Conservation (phyloP, 1,284 basidiomycete species). For the Pseudozyma tsukubaensis region DNA sequence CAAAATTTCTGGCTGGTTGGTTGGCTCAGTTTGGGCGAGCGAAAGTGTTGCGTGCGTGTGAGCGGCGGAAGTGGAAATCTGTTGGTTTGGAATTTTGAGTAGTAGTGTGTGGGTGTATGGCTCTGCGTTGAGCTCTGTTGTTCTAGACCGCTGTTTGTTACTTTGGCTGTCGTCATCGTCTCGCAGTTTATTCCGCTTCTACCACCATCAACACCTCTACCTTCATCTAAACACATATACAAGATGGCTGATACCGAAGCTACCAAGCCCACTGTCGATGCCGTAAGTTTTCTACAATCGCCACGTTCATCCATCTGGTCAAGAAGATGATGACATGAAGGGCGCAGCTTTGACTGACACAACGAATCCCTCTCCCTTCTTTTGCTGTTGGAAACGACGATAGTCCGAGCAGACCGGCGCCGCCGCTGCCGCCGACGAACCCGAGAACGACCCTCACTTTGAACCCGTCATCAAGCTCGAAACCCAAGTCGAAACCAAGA, state of each 20-base stretch:
- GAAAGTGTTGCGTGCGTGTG: slow-evolving; percentile 5
- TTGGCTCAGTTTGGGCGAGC: not conserved
- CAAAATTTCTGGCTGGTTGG: too few relatives aligned
- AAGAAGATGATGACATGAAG: too few relatives aligned
- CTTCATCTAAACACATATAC: not conserved
- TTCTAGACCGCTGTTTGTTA: slow-evolving; percentile 6
- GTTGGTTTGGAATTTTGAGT: slow-evolving; percentile 26
- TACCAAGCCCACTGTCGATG: slow-evolving; percentile 52
- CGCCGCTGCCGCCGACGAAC: slow-evolving; percentile 73
- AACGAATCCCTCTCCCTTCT: not conserved
- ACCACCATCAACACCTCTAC: slow-evolving; percentile 16
- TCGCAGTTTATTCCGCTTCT: not conserved
- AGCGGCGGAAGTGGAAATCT: not conserved
- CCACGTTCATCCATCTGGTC: too few relatives aligned
- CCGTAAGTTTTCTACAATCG: slow-evolving; percentile 33
- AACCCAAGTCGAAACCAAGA: slow-evolving; percentile 94
- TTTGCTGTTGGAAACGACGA: not conserved
- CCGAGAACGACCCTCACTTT: slow-evolving; percentile 89
- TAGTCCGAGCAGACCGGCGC: slow-evolving; percentile 43
- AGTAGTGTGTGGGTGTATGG: too few relatives aligned
- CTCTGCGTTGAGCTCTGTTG: slow-evolving; percentile 7
- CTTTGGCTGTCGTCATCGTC: not conserved
- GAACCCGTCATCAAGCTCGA: slow-evolving; percentile 97
- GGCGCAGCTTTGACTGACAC: too few relatives aligned
- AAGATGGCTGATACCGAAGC: slow-evolving; percentile 54